phyloP scores from a whole-genome alignment of 1,284 basidiomycete species.

The Peniophora sp. region DNA sequence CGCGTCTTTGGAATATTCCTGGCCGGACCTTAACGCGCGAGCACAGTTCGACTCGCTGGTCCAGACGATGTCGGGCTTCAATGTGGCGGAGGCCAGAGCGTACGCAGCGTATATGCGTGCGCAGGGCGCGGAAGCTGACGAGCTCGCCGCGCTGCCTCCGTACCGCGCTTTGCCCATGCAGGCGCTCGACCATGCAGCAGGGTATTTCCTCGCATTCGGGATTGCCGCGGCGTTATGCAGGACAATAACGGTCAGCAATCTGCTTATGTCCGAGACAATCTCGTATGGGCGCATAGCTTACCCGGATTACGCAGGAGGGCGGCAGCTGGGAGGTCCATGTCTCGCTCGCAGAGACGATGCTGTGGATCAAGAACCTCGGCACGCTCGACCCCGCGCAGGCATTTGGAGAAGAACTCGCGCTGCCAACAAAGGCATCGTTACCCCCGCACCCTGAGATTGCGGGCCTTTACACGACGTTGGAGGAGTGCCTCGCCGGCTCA shows the following conservation, averaged over 20 bases:
- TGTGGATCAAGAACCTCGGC: slow-evolving; percentile 51
- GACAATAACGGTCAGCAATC: slow-evolving; percentile 36
- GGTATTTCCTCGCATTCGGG: slow-evolving; percentile 53
- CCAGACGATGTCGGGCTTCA: slow-evolving; percentile 60
- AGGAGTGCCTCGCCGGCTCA: slow-evolving; percentile 8
- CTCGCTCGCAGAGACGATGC: slow-evolving; percentile 46
- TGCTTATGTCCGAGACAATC: background rate
- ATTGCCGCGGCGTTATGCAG: slow-evolving; percentile 47
- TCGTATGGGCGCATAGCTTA: background rate
- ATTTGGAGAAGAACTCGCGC: slow-evolving; percentile 26
- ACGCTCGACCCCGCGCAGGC: slow-evolving; percentile 31
- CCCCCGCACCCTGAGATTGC: slow-evolving; percentile 30
- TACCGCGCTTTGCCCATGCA: slow-evolving; percentile 52
- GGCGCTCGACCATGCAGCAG: slow-evolving; percentile 55
- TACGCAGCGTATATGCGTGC: slow-evolving; percentile 23
- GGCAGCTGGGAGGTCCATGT: slow-evolving; percentile 56
- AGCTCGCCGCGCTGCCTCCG: slow-evolving; percentile 36
- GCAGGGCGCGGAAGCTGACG: slow-evolving; percentile 24
- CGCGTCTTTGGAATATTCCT: background rate
- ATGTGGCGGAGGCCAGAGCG: slow-evolving; percentile 46
- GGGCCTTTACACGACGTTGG: slow-evolving; percentile 16
- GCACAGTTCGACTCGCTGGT: slow-evolving; percentile 59
- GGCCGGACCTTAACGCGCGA: background rate
- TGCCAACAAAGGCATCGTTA: slow-evolving; percentile 25
- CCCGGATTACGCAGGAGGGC: slow-evolving; percentile 35